Evolutionary conservation across 164 flowering plant species (phyloP).

Genomic region (Magnolia changhungtana): DNA sequence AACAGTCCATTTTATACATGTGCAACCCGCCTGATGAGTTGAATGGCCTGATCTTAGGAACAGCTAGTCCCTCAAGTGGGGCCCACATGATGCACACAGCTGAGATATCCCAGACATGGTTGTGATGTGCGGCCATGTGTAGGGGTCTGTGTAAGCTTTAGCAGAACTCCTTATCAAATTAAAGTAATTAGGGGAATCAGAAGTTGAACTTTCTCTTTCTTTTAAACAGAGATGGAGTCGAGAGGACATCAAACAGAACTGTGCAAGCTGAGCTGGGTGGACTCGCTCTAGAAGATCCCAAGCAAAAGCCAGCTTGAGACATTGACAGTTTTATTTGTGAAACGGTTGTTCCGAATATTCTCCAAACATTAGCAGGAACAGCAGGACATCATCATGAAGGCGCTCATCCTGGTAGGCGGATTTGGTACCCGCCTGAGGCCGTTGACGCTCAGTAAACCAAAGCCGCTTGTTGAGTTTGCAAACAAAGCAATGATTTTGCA

Average conservation of each 20-base stretch:
- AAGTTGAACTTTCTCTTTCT: background rate
- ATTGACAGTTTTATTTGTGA: background rate
- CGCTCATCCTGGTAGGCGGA: constrained; percentile 25
- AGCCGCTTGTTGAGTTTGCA: constrained; percentile 26
- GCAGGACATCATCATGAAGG: constrained; percentile 22
- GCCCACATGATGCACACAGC: too few relatives aligned
- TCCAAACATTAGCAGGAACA: background rate
- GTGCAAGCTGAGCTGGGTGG: background rate
- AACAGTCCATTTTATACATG: background rate
- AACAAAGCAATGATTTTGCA: constrained; percentile 27
- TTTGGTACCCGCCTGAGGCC: constrained; percentile 26
- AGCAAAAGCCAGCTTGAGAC: background rate
- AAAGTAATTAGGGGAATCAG: background rate
- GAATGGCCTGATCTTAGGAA: background rate
- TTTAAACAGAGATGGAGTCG: background rate
- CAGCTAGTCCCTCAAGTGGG: background rate
- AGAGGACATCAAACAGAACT: background rate
- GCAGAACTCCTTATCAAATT: background rate
- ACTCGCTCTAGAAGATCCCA: background rate
- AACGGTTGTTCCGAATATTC: background rate
- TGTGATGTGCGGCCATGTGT: background rate
- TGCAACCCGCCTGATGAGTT: background rate
- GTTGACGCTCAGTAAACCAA: constrained; percentile 24
- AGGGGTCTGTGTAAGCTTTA: background rate
- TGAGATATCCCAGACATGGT: background rate